Base-by-base conservation (phyloP, 768 basidiomycete genomes). In the Lactifluus piperatus region DNA sequence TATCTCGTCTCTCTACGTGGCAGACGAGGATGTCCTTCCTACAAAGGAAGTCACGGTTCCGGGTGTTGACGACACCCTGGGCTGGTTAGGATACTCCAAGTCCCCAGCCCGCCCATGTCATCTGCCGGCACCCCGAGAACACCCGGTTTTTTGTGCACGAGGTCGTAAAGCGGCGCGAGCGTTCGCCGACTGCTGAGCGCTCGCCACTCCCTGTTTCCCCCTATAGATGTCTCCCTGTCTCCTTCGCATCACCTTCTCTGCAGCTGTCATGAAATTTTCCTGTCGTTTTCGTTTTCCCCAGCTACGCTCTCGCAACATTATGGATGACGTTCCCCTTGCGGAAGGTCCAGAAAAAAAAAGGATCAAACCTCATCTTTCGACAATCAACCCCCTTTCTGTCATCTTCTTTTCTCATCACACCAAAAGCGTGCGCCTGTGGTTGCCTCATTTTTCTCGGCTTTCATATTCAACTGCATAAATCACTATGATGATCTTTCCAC, bases 161-260 rank as follows among this genome's bases (percentile, higher is more conserved):
- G 79, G 78, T 10, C 75, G 79, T 56, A 74, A 72, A 66, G 57
- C 71, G 24, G 72, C 73, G n/a, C 74, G 77, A 51, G 69, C 61
- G 14, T 51, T 62, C 22, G 62, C 58, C 3, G 50, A 68, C 56
- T 66, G 67, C 24, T 71, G 69, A 68, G 72, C 69, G 69, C 55
- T 49, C 52, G 48, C 49, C 34, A 34, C 48, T 34, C 45, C 46
- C 49, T 16, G 56, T 26, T 39, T 48, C 37, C 48, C 57, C 11
- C 51, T 29, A 48, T 62, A 56, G 60, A 49, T 46, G 47, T 60
- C 50, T 51, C 44, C 51, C 58, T 18, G 43, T 44, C 57, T 51
- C 43, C 49, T 47, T 59, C 29, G 34, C 53, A 51, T 51, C 30
- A 20, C 56, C 29, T 54, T 41, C 26, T 32, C 50, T 26, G 41